Evolutionary conservation across 768 basidiomycete genomes (phyloP).

Genomic region (Solioccasus polychromus): DNA sequence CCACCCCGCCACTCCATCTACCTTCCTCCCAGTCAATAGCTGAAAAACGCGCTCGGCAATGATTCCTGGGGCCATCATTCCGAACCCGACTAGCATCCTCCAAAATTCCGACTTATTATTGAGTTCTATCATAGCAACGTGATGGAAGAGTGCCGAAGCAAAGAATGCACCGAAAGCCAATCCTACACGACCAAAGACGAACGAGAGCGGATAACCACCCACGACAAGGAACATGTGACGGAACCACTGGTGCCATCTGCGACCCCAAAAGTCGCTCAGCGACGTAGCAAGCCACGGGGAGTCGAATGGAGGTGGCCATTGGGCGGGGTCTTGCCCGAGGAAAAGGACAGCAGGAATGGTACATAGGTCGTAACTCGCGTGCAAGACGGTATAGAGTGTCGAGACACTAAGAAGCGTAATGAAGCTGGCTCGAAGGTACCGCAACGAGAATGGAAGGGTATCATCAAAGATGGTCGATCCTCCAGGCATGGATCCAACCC

Average conservation of each 20-base stretch:
- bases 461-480: conserved; percentile 35
- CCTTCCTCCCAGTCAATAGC: conserved; percentile 22
- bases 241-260: conserved; percentile 36
- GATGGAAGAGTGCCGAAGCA: conserved; percentile 54
- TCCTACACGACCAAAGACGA: conserved; percentile 45
- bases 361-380: conserved; percentile 28
- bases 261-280: conserved; percentile 35
- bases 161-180: conserved; percentile 54
- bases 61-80: conserved; percentile 51
- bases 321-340: conserved; percentile 23
- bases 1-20: conserved; percentile 29
- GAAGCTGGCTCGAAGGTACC: conserved; percentile 39
- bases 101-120: conserved; percentile 46
- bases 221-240: conserved; percentile 30
- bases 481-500: conserved; percentile 26
- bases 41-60: conserved; percentile 38
- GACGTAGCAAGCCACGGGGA: conserved; percentile 34
- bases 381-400: conserved; percentile 44
- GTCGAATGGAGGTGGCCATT: conserved; percentile 32
- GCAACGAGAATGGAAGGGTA: conserved; percentile 20
- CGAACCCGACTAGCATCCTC: conserved; percentile 46
- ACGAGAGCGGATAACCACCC: conserved; percentile 27
- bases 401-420: conserved; percentile 45
- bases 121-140: conserved; percentile 51
- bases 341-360: conserved; percentile 21